A percentile compares a stretch with the other conserved stretches of the same genome.
phyloP scores from a whole-genome alignment of 352 stramenopile genomes.

The Phytophthora rubi region DNA sequence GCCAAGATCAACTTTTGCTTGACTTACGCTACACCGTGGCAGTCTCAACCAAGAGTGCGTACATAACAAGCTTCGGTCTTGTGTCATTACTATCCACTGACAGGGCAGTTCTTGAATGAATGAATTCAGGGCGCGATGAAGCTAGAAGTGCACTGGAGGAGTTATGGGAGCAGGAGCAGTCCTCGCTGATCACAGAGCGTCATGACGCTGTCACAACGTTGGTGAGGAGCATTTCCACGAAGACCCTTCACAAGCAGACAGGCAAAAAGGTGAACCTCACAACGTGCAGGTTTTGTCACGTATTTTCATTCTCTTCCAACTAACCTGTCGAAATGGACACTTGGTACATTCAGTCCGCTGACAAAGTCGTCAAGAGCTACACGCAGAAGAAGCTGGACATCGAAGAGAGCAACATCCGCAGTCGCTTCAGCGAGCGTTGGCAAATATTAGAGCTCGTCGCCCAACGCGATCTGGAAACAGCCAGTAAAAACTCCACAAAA shows the following conservation, averaged over 20 bases:
- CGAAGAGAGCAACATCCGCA: slow-evolving; percentile 40
- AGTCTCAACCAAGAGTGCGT: slow-evolving; percentile 47
- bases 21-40: slow-evolving; percentile 45
- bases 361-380: slow-evolving; percentile 32
- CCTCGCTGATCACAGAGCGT: slow-evolving; percentile 24
- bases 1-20: slow-evolving; percentile 36
- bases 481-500: neutral
- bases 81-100: neutral
- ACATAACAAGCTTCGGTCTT: neutral
- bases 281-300: neutral
- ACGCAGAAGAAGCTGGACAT: slow-evolving; percentile 58
- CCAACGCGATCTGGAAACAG: slow-evolving; percentile 17
- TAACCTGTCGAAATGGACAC: neutral
- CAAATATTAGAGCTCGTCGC: slow-evolving; percentile 30
- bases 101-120: neutral
- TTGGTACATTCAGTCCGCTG: slow-evolving; percentile 24
- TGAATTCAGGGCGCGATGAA: slow-evolving; percentile 39
- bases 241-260: slow-evolving; percentile 46
- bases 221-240: slow-evolving; percentile 44
- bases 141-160: slow-evolving; percentile 35
- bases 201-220: slow-evolving; percentile 41
- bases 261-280: slow-evolving; percentile 35
- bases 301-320: neutral
- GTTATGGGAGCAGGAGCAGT: slow-evolving; percentile 46
- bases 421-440: slow-evolving; percentile 47